Evolutionary conservation across 2,329 filamentous ascomycete genomes (phyloP).

Genomic region (Fusarium tjaetaba): DNA sequence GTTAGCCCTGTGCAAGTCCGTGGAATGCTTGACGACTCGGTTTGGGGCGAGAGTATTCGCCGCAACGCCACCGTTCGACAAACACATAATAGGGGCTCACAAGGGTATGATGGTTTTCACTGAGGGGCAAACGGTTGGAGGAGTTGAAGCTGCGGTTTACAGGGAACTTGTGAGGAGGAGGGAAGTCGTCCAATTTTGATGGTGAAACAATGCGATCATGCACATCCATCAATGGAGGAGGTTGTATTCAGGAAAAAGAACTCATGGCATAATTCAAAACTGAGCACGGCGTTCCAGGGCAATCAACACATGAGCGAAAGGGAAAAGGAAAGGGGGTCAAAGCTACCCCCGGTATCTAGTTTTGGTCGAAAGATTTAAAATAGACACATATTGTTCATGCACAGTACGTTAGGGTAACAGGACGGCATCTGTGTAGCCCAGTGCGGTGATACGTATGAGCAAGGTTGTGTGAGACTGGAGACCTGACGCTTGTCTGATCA

Average conservation of each 20-base stretch:
- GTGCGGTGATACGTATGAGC: slow-evolving; percentile 1
- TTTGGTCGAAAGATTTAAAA: slow-evolving; percentile 20
- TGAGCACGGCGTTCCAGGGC: slow-evolving; percentile 38
- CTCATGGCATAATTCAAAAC: slow-evolving; percentile 21
- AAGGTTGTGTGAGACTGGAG: slow-evolving; percentile 6
- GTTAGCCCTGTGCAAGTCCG: slow-evolving; percentile 74
- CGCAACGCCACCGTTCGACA: slow-evolving; percentile 79
- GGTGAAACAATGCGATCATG: slow-evolving; percentile 19
- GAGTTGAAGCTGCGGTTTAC: slow-evolving; percentile 24
- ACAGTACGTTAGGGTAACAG: background rate
- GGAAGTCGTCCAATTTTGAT: background rate
- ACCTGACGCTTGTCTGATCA: slow-evolving; percentile 30
- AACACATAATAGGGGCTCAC: slow-evolving; percentile 50
- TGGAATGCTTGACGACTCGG: slow-evolving; percentile 86
- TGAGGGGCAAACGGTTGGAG: slow-evolving; percentile 28
- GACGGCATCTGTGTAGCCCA: background rate
- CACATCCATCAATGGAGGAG: slow-evolving; percentile 12
- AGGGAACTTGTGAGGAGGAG: background rate
- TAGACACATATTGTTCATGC: slow-evolving; percentile 27
- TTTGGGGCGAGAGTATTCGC: slow-evolving; percentile 93
- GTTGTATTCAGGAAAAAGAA: background rate
- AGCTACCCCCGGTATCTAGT: slow-evolving; percentile 2
- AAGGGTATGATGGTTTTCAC: slow-evolving; percentile 45
- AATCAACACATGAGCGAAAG: slow-evolving; percentile 13
- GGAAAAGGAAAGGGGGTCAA: background rate